phyloP scores from a whole-genome alignment of 768 basidiomycete species.

The Austroboletus eburneus region DNA sequence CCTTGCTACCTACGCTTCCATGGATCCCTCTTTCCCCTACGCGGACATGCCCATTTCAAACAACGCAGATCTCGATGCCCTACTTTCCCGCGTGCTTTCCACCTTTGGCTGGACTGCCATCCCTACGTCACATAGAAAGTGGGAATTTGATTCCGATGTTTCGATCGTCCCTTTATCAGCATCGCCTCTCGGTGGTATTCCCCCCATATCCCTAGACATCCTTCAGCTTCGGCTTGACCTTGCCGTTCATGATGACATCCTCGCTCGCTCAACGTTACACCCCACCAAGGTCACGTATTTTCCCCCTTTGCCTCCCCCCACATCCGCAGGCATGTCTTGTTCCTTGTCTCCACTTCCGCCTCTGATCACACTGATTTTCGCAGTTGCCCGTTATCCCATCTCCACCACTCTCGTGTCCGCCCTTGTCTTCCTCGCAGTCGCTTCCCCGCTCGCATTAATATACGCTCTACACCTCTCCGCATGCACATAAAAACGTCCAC shows the following conservation, averaged over 20 bases:
- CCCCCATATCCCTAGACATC: slow-evolving; percentile 9
- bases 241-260: slow-evolving; percentile 18
- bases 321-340: slow-evolving; percentile 14
- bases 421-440: slow-evolving; percentile 15
- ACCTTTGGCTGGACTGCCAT: slow-evolving; percentile 39
- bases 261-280: slow-evolving; percentile 20
- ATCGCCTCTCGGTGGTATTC: neutral
- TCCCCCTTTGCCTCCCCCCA: slow-evolving; percentile 13
- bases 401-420: slow-evolving; percentile 12
- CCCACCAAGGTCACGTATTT: slow-evolving; percentile 27
- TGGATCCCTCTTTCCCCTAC: slow-evolving; percentile 30
- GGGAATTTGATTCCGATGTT: slow-evolving; percentile 30
- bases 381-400: slow-evolving; percentile 10
- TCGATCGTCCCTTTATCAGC: slow-evolving; percentile 16
- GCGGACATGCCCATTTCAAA: slow-evolving; percentile 16
- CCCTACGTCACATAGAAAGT: slow-evolving; percentile 14
- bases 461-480: slow-evolving; percentile 14
- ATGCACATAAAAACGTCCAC: neutral
- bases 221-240: slow-evolving; percentile 29
- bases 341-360: neutral
- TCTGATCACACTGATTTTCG: slow-evolving; percentile 3
- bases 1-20: slow-evolving; percentile 46
- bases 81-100: slow-evolving; percentile 38
- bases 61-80: slow-evolving; percentile 39
- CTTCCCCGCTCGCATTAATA: slow-evolving; percentile 14